phyloP scores from a whole-genome alignment of 805 yeast species.

The Metschnikowia cerradonensis region DNA sequence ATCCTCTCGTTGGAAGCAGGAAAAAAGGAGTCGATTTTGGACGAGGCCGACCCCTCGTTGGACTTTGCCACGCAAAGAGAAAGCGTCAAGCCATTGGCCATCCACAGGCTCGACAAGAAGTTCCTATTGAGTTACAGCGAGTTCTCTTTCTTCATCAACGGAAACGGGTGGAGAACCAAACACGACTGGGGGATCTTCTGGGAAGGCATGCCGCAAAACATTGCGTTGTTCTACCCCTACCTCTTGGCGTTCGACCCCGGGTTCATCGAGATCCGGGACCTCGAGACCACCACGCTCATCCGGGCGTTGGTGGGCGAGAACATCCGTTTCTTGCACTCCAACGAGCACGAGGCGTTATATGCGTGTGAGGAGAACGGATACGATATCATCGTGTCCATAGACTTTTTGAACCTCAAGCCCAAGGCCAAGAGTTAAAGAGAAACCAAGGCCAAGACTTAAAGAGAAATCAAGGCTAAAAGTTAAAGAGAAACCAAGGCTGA shows the following conservation, averaged over 20 bases:
- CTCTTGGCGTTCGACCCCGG: slow-evolving; percentile 84
- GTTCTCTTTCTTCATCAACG: slow-evolving; percentile 89
- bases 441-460: too few relatives aligned
- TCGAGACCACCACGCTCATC: slow-evolving; percentile 79
- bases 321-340: slow-evolving; percentile 81
- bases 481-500: background rate
- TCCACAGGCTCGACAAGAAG: slow-evolving; percentile 84
- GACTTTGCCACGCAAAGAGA: slow-evolving; percentile 88
- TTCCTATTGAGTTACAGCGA: slow-evolving; percentile 87
- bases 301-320: slow-evolving; percentile 91
- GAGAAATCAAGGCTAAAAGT: too few relatives aligned
- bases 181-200: slow-evolving; percentile 92
- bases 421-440: slow-evolving; percentile 8
- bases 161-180: slow-evolving; percentile 94
- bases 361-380: slow-evolving; percentile 89
- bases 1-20: slow-evolving; percentile 82
- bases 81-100: slow-evolving; percentile 78
- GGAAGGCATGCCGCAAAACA: slow-evolving; percentile 94
- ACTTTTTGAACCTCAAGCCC: slow-evolving; percentile 70
- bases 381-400: slow-evolving; percentile 88
- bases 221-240: slow-evolving; percentile 93
- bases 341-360: slow-evolving; percentile 89
- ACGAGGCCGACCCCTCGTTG: slow-evolving; percentile 97
- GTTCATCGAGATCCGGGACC: slow-evolving; percentile 89
- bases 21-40: slow-evolving; percentile 82